These are phyloP conservation scores for Aspergillus terreus DNA, from an alignment of 2,329 filamentous ascomycete species.

Conservation along the genomic window DNA sequence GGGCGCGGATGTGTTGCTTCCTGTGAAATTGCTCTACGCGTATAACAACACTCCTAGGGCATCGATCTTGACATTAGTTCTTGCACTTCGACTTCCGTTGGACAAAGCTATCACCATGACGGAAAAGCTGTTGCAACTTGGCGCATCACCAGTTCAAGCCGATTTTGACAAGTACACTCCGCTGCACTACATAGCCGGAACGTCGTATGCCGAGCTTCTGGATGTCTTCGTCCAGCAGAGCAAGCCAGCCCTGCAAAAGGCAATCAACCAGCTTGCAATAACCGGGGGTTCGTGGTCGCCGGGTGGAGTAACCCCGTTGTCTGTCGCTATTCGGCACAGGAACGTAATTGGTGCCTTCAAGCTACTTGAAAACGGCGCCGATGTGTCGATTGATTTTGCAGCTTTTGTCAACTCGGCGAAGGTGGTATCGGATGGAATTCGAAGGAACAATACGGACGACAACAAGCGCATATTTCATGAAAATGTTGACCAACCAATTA, in stretches of 20 bases:
- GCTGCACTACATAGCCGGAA: slow-evolving; percentile 61
- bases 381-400: slow-evolving; percentile 57
- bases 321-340: slow-evolving; percentile 54
- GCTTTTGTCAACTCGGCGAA: slow-evolving; percentile 32
- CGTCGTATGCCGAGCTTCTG: slow-evolving; percentile 44
- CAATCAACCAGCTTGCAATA: slow-evolving; percentile 63
- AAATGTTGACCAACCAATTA: slow-evolving; percentile 60
- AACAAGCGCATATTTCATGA: slow-evolving; percentile 50
- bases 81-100: slow-evolving; percentile 62
- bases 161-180: slow-evolving; percentile 63
- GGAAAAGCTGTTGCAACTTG: slow-evolving; percentile 62
- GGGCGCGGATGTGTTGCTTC: slow-evolving; percentile 72
- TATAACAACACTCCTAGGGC: slow-evolving; percentile 47
- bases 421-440: slow-evolving; percentile 2
- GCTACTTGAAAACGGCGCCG: slow-evolving; percentile 62
- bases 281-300: slow-evolving; percentile 15
- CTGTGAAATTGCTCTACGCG: slow-evolving; percentile 60
- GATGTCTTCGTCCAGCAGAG: slow-evolving; percentile 52
- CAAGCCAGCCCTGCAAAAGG: slow-evolving; percentile 56
- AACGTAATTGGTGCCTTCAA: slow-evolving; percentile 54
- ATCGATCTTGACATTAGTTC: slow-evolving; percentile 65
- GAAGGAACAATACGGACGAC: slow-evolving; percentile 41
- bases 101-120: slow-evolving; percentile 65
- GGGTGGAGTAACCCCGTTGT: slow-evolving; percentile 33
- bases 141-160: slow-evolving; percentile 70